phyloP scores from a whole-genome alignment of 495 filamentous ascomycete species.

The Penicillium crystallinum region DNA sequence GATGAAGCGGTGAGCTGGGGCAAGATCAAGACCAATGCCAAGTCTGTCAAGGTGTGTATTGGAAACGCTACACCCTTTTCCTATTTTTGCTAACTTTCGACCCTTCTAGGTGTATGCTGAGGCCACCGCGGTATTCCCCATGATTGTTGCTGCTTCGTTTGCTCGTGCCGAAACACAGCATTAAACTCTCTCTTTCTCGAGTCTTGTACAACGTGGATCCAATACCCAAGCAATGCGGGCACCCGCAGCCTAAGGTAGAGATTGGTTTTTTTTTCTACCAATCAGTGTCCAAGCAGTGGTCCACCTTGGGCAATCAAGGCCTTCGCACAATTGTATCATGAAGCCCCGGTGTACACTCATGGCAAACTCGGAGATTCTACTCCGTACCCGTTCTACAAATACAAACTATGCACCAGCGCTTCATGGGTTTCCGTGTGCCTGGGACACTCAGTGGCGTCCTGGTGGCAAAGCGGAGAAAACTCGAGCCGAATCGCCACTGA shows the following conservation, averaged over 20 bases:
- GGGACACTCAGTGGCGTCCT: background rate
- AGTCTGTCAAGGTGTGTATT: conserved; percentile 71
- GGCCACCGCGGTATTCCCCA: conserved; percentile 84
- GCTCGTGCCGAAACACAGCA: conserved; percentile 39
- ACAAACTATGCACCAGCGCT: no score
- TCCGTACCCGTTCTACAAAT: no score
- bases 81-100: background rate
- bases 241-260: conserved; percentile 1
- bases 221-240: conserved; percentile 14
- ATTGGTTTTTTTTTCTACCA: background rate
- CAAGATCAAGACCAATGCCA: conserved; percentile 84
- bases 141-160: conserved; percentile 94
- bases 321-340: background rate
- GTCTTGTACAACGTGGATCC: background rate
- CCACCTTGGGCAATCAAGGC: background rate
- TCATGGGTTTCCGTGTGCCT: background rate
- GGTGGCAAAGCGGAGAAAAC: conserved; percentile 3
- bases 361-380: background rate
- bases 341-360: no score
- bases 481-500: conserved; percentile 5
- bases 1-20: conserved; percentile 98
- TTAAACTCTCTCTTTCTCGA: background rate
- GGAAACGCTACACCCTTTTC: background rate
- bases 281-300: background rate
- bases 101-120: conserved; percentile 73